These are phyloP conservation scores for Favolaschia claudopus DNA, from an alignment of 768 basidiomycete genomes.

Conservation along the genomic window DNA sequence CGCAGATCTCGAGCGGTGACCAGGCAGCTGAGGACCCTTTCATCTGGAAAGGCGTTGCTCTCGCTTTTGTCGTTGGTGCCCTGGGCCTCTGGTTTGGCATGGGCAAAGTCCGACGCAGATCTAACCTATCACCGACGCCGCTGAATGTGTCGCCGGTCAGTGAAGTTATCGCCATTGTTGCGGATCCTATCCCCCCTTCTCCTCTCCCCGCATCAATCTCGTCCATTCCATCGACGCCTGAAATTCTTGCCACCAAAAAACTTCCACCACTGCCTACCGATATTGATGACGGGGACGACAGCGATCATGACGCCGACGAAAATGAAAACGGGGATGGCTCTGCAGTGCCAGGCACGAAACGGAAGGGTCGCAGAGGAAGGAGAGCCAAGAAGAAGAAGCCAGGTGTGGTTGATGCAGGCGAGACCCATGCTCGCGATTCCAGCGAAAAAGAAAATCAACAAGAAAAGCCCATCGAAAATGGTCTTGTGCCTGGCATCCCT, in stretches of 20 bases:
- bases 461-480: constrained; percentile 29
- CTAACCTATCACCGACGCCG: neutral
- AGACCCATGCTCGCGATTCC: constrained; percentile 55
- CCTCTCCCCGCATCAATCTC: neutral
- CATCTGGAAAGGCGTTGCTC: constrained; percentile 33
- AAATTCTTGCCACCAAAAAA: constrained; percentile 12
- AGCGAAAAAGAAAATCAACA: constrained; percentile 40
- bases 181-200: neutral
- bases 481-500: constrained; percentile 29
- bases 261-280: constrained; percentile 17
- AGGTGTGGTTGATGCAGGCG: constrained; percentile 38
- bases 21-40: neutral
- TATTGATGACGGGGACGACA: constrained; percentile 61
- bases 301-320: constrained; percentile 59
- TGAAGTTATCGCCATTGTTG: neutral
- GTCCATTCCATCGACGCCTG: constrained; percentile 8
- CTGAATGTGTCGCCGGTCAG: neutral
- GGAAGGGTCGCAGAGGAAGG: constrained; percentile 56
- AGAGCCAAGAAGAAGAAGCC: constrained; percentile 62
- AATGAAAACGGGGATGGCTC: constrained; percentile 43
- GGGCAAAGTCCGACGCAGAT: constrained; percentile 27
- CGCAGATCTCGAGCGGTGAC: neutral
- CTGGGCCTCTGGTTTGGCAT: constrained; percentile 42
- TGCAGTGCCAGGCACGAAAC: constrained; percentile 52
- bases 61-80: constrained; percentile 36